Evolutionary conservation across 768 basidiomycete species (phyloP), one percentile per base, ranked within the genome.

Genomic region (Suillus lakei): DNA sequence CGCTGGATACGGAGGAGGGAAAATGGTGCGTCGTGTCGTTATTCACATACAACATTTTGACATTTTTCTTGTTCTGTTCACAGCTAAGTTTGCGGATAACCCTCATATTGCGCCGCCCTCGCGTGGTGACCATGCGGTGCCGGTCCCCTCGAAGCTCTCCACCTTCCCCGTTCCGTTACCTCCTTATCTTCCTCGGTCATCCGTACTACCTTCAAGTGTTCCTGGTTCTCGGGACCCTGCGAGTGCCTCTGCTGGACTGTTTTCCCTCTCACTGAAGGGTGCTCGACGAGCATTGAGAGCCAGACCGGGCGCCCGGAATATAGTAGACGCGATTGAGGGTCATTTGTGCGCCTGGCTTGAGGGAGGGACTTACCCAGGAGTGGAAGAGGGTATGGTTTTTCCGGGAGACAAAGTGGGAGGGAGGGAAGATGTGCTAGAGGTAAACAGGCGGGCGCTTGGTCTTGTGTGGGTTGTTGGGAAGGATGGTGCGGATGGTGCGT

Each of bases 141-240:
- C 80, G 1, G 67, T 76, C 4, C 85, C 88, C 4, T 74, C 73
- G 34, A 76, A 79, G 0, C 78, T 77, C 4, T 41, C 88, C 12
- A 93, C 93, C 0, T 95, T 94, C 71, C 92, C 93, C 2, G 84
- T 86, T 66, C 93, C 93, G 0, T 80, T 94, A 0, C 93, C 93
- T 0, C 54, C 83, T 1, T 93, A 87, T 71, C 84, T 95, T 6
- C 83, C 87, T 6, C 89, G 93, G 50, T 87, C 80, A 62, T 74
- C 82, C 9, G 80, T 82, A 63, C 69, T 91, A 0, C 87, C 91
- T 0, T 70, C 84, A 8, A 71, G 83, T 1, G 64, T 72, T 4
- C 79, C 80, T 16, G 80, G 85, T 0, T 65, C 73, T 4, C 62
- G 68, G 4, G 84, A 91, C 67, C 83, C 86, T 0, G 72, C 70